A percentile compares a stretch with the other conserved stretches of the same genome.
These are phyloP conservation scores for Mortierella sp. DNA, from an alignment of 371 early-diverging fungal genomes.

Conservation along the genomic window DNA sequence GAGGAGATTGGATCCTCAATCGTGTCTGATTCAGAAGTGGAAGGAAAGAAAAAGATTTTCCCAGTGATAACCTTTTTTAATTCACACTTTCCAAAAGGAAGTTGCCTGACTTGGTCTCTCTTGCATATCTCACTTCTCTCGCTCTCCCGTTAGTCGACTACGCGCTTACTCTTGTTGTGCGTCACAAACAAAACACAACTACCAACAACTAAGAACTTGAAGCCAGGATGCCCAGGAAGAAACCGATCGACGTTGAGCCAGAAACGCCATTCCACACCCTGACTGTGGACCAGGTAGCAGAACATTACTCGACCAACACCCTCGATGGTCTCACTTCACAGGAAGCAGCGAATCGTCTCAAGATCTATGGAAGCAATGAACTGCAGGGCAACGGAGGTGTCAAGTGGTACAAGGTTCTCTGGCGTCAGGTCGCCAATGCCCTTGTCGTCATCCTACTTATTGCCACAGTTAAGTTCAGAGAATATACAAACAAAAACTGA, in stretches of 20 bases:
- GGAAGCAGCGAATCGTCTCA: slow-evolving; percentile 63
- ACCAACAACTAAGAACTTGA: slow-evolving; percentile 62
- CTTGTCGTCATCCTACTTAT: slow-evolving; percentile 87
- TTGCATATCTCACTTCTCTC: no score
- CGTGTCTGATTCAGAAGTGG: no score
- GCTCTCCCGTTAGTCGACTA: no score
- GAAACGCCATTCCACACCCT: slow-evolving; percentile 57
- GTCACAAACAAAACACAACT: slow-evolving; percentile 77
- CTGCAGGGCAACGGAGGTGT: slow-evolving; percentile 73
- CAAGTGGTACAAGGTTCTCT: slow-evolving; percentile 73
- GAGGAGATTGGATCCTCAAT: no score
- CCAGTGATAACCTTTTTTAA: no score
- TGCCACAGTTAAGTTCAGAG: no score
- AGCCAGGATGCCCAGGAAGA: slow-evolving; percentile 15
- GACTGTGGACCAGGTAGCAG: slow-evolving; percentile 64
- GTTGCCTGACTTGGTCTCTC: no score
- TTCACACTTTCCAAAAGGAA: no score
- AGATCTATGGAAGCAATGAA: slow-evolving; percentile 78
- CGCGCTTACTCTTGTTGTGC: no score
- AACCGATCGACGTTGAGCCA: slow-evolving; percentile 49
- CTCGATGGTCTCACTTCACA: slow-evolving; percentile 70
- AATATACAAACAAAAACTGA: no score
- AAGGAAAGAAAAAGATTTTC: no score
- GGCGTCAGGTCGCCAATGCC: slow-evolving; percentile 83
- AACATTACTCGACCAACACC: slow-evolving; percentile 64